Base-by-base conservation (phyloP, 345 rosid genomes). In the Alliaria petiolata region DNA sequence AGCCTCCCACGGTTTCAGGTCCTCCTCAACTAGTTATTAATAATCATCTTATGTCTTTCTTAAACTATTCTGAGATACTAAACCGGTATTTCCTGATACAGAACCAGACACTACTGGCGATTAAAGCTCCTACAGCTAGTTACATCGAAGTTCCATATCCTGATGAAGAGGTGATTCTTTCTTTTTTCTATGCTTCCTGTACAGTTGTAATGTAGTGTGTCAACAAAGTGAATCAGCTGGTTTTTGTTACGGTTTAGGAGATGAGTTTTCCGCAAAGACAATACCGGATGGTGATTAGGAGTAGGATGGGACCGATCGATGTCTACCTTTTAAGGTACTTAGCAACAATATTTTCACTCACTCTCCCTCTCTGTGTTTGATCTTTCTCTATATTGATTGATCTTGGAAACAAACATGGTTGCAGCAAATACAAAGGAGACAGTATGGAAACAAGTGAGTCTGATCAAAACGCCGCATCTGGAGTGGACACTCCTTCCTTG, bases 101-200 rank as follows among this genome's bases (percentile, higher is more conserved):
- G 93, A 85, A 85, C 72, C 80, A 71, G 58, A 87, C 87, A 34
- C 74, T 87, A 47, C 62, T 90, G 54, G 88, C 86, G 45, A 78
- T 90, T 45, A 85, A 86, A 82, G 87, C 89, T 83, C 96, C 93
- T 69, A 77, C 69, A 71, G 86, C 85, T 66, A 82, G 91, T 78
- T 83, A 76, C 74, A 77, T 90, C 17, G 89, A 90, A 79, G 91
- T 86, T 76, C 91, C 87, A 57, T 89, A 87, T 81, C 91, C 93
- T 60, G 86, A 86, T 66, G 87, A n/a, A n/a, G n/a, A 83, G 85
- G 93, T 86, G 59, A 51, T 22, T 22, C 77, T 4, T 0, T 2
- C n/a, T 39, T 39, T 15, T 47, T 26, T 36, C 12, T 28, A 57
- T 14, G 31, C 11, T 59, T 59, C 40, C 56, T 28, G 3, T 36